A percentile compares a stretch with the other conserved stretches of the same genome.
phyloP scores from a whole-genome alignment of 2,329 filamentous ascomycete genomes.

The Zymoseptoria pseudotritici region DNA sequence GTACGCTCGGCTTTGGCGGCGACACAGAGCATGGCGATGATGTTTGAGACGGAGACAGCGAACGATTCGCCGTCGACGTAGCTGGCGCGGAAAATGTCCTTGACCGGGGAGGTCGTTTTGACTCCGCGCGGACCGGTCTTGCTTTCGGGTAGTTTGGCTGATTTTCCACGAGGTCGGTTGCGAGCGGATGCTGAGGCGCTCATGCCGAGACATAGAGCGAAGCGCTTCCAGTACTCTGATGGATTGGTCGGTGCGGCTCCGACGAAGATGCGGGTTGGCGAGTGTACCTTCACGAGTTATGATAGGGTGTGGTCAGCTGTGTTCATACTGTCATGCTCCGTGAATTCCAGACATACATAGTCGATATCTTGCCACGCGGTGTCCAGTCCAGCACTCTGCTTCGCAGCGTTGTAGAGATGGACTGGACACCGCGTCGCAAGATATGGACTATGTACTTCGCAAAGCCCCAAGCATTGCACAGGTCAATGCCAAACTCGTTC shows the following conservation, averaged over 20 bases:
- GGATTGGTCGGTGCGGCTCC: not conserved
- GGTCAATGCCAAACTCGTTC: constrained; percentile 1
- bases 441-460: too few species aligned
- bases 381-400: constrained; percentile 1
- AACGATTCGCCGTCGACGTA: not conserved
- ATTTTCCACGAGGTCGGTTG: not conserved
- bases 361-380: constrained; percentile 5
- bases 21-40: constrained; percentile 1
- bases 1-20: not conserved
- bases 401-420: constrained; percentile 2
- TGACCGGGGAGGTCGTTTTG: not conserved
- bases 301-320: too few species aligned
- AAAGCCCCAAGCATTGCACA: constrained; percentile 4
- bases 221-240: constrained; percentile 1
- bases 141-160: not conserved
- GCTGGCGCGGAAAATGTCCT: not conserved
- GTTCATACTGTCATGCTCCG: too few species aligned
- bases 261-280: constrained; percentile 3
- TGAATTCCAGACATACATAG: not conserved
- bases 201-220: not conserved
- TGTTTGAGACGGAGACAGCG: not conserved
- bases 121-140: constrained; percentile 3
- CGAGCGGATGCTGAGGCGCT: not conserved
- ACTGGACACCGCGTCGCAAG: too few species aligned
- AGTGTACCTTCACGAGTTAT: not conserved